Evolutionary conservation across 441 rosid species (phyloP), one percentile per base, ranked within the genome.

Genomic region (Theobroma grandiflorum): DNA sequence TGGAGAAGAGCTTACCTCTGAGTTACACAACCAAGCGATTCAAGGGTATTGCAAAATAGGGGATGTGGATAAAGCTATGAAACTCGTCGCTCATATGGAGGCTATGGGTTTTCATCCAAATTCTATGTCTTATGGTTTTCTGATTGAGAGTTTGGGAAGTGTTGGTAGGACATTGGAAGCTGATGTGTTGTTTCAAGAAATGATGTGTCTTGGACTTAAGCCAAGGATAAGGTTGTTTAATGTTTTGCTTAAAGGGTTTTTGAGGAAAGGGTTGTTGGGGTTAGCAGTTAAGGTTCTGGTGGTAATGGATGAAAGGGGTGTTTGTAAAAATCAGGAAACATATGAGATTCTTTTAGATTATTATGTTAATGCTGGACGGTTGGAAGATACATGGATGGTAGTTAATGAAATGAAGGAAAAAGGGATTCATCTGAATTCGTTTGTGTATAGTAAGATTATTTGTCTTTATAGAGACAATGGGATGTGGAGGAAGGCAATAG

Each of bases 401-500:
- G 86, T 92, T 63, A 89, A 86, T 66, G 89, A 86, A 81, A 92
- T 92, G 96, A 87, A 79, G 84, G 76, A 47, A 72, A 83, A 73
- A 15, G 87, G 88, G 79, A 78, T 88, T 72, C 68, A 8, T 6
- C 78, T 84, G 77, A 86, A 61, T 79, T 89, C 91, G 0, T 91
- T 89, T 62, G 89, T 86, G 53, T 90, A 86, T 63, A 72, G 93
- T 73, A 89, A 82, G 85, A 82, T 92, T 79, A 89, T 92, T 72
- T 86, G 90, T 72, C 86, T 92, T 62, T 92, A 92, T 78, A 86
- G 94, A 82, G 91, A 92, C 72, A 92, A 92, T 33, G 96, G 96
- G 14, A 92, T 92, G 96, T 89, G 96, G 92, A 92, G 87, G 90
- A 92, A 92, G 85, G 96, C 93, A 1, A 64, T 91, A 61, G 89